phyloP scores from a whole-genome alignment of 495 filamentous ascomycete species.

The Penicillium psychrofluorescens region DNA sequence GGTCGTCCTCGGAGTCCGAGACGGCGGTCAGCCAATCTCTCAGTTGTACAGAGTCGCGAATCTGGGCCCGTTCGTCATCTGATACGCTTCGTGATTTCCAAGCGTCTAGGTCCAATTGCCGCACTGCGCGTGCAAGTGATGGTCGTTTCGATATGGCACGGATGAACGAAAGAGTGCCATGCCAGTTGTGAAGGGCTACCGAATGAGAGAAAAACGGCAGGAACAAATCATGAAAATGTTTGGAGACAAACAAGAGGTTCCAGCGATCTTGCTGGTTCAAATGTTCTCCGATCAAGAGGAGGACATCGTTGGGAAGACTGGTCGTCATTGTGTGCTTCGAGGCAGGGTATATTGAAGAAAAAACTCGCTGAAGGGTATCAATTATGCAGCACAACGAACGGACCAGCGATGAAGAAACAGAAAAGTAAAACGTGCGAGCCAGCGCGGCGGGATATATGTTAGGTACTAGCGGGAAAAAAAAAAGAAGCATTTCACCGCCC shows the following conservation, averaged over 20 bases:
- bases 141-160: conserved; percentile 13
- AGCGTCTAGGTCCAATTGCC: conserved; percentile 14
- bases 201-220: conserved; percentile 18
- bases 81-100: conserved; percentile 9
- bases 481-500: not conserved
- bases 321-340: too few relatives aligned
- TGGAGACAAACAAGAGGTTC: conserved; percentile 25
- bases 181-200: conserved; percentile 12
- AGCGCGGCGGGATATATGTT: too few relatives aligned
- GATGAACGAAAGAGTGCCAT: conserved; percentile 15
- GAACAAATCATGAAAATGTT: conserved; percentile 24
- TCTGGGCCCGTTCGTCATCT: conserved; percentile 1
- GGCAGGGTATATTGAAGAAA: too few relatives aligned
- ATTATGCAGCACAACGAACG: not conserved
- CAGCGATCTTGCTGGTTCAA: conserved; percentile 23
- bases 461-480: not conserved
- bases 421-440: not conserved
- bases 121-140: conserved; percentile 19
- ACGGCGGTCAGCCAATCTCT: conserved; percentile 2
- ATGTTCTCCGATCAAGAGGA: conserved; percentile 24
- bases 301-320: conserved; percentile 22
- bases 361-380: too few relatives aligned
- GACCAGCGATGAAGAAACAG: not conserved
- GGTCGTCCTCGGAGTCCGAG: conserved; percentile 16
- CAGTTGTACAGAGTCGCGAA: conserved; percentile 1